Evolutionary conservation across 2,329 filamentous ascomycete genomes (phyloP), one percentile per base, ranked within the genome.

Genomic region (Penicillium olsonii): DNA sequence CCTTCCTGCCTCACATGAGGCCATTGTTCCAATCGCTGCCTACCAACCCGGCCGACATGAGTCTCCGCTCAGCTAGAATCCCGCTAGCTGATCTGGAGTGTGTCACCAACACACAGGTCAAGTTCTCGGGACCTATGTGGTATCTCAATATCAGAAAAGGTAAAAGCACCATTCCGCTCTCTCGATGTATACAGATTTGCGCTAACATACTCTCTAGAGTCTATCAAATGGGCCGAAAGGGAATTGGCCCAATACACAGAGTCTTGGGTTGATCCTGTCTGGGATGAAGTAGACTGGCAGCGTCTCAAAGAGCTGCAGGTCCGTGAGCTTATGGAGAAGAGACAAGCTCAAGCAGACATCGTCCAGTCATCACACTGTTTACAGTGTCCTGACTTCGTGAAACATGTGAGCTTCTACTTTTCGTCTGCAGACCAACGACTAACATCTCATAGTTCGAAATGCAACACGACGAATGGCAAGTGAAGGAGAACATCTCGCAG

Each of bases 381-480:
- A 18, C 72, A 78, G 31, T 99, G 94, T 64, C 82, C 85, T 0
- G 72, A 87, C 42, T 95, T 97, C 71, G 68, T 94, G 54, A 92
- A 95, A 71, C 94, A 99, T 68, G 88, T 91, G 75, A 79, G 87
- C 81, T 7, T 17, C 3, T 14, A 27, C 8, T 37, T 5, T 14
- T n/a, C 17, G 27, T 14, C 8, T 26, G 3, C 19, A 9, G 17
- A 42, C 8, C 40, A 11, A 11, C 24, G 44, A 34, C 27, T 48
- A 19, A 52, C 15, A 22, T 27, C 38, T 49, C 26, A 33, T 53
- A 92, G 87, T 96, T 94, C 67, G 88, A 91, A 54, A 95, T 96
- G 88, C 89, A 92, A 64, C 91, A 99, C 65, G 90, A 96, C 66
- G 89, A 96, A 72, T 97, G 92, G 91, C 81, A 95, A 39, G 90